Evolutionary conservation across 2,329 filamentous ascomycete genomes (phyloP).

Genomic region (Chrysosporium keratinophilum): DNA sequence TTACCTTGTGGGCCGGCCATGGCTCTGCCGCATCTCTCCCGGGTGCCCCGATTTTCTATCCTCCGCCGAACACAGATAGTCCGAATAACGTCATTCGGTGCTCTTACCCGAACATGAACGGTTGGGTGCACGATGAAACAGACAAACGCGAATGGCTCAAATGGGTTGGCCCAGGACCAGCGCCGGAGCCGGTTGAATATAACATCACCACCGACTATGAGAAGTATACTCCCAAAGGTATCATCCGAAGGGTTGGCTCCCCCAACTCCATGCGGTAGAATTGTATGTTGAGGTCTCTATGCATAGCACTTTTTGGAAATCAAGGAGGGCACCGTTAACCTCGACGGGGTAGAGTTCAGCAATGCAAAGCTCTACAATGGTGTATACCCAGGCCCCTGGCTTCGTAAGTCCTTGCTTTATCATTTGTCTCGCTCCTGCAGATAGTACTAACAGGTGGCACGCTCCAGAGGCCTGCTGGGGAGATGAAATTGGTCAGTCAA

Average conservation of each 20-base stretch:
- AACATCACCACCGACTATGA: slow-evolving; percentile 15
- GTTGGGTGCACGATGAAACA: slow-evolving; percentile 10
- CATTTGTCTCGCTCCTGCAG: background rate
- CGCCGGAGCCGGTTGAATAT: slow-evolving; percentile 11
- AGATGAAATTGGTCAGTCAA: slow-evolving; percentile 13
- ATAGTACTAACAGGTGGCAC: background rate
- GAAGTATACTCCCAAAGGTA: slow-evolving; percentile 13
- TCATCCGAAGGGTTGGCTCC: slow-evolving; percentile 11
- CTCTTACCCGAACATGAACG: slow-evolving; percentile 12
- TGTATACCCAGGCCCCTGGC: slow-evolving; percentile 15
- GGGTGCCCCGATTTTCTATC: slow-evolving; percentile 4
- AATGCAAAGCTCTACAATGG: slow-evolving; percentile 14
- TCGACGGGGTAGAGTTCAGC: slow-evolving; percentile 12
- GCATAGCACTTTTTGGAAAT: slow-evolving; percentile 11
- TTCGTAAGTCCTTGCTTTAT: slow-evolving; percentile 9
- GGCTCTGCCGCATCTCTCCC: background rate
- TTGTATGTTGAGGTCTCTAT: background rate
- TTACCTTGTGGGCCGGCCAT: background rate
- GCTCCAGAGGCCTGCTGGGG: slow-evolving; percentile 15
- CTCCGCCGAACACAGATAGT: slow-evolving; percentile 10
- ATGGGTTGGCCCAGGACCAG: slow-evolving; percentile 6
- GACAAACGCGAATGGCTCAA: slow-evolving; percentile 14
- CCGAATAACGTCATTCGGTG: slow-evolving; percentile 12
- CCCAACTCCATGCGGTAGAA: background rate
- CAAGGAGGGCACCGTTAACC: slow-evolving; percentile 11